These are phyloP conservation scores for Lithocarpus polystachyus DNA, from an alignment of 306 rosid species.

Conservation along the genomic window DNA sequence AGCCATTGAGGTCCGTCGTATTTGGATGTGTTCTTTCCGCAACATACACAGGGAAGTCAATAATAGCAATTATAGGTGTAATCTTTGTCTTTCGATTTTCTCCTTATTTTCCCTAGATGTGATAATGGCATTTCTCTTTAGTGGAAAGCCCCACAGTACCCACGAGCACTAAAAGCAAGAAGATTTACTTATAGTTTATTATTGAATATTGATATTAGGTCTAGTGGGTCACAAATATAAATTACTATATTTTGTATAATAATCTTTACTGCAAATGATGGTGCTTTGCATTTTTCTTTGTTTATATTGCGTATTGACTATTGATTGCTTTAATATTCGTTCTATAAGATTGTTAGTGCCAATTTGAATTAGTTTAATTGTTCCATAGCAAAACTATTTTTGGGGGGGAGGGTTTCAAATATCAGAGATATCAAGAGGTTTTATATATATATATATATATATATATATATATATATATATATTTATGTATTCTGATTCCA, in stretches of 20 bases:
- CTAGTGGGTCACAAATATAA: conserved; percentile 11
- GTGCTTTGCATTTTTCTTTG: too few species aligned
- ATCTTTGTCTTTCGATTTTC: conserved; percentile 42
- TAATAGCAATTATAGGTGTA: conserved; percentile 18
- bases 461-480: too few species aligned
- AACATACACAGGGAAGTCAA: conserved; percentile 13
- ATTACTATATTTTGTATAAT: background rate
- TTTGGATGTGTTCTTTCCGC: background rate
- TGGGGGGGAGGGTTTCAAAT: too few species aligned
- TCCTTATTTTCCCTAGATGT: background rate
- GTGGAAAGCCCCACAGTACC: conserved; percentile 38
- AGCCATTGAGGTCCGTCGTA: background rate
- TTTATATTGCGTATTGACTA: too few species aligned
- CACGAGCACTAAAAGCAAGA: conserved; percentile 29
- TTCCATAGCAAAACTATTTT: background rate
- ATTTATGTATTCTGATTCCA: too few species aligned
- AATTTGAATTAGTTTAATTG: background rate
- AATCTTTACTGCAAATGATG: background rate
- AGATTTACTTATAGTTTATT: background rate
- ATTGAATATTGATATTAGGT: background rate
- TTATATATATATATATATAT: too few species aligned
- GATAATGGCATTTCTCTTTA: conserved; percentile 26
- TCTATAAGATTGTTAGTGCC: background rate
- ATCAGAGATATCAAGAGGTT: too few species aligned
- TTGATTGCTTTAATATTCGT: background rate